Base-by-base conservation (phyloP, 1,284 basidiomycete genomes). In the Puccinia triticina region DNA sequence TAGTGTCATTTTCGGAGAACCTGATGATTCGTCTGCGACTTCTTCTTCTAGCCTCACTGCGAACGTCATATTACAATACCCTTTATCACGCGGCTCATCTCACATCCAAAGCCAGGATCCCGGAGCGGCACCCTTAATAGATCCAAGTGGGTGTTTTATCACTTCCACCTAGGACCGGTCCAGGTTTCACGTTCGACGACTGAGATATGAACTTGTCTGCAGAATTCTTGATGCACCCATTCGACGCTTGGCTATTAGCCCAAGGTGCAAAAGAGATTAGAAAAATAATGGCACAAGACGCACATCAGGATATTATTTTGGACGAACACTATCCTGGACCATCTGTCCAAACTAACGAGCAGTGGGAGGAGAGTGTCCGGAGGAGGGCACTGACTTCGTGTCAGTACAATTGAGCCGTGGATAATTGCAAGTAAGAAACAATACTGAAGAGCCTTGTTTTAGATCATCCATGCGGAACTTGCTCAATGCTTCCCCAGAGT, bases 401-500 rank as follows among this genome's bases (percentile, higher is more conserved):
- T 82, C 3, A 74, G 80, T 53, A n/a, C n/a, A 43, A 43, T 12
- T 12, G 7, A 43, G 40, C 40, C 40, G 7, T 43, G n/a, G n/a
- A n/a, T n/a, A n/a, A n/a, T n/a, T n/a, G n/a, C n/a, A n/a, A n/a
- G n/a, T n/a, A n/a, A n/a, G n/a, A n/a, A n/a, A n/a, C n/a, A n/a
- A n/a, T n/a, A n/a, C n/a, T n/a, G n/a, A n/a, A n/a, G n/a, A 43
- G 40, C 12, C 12, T 43, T 43, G 40, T 43, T 43, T 43, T 43
- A 82, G 80, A 82, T 57, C 80, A 88, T 84, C 86, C 88, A 0
- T 85, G 86, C 66, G 87, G 88, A 61, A 88, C 88, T 10, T 85
- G 85, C 1, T 85, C 88, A 16, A 89, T 89, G 88, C 85, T 89
- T 64, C 89, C 89, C 2, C 85, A 86, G 16, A 84, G 86, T 59